Base-by-base conservation (phyloP, 345 rosid genomes). In the Noccaea bulbosa region DNA sequence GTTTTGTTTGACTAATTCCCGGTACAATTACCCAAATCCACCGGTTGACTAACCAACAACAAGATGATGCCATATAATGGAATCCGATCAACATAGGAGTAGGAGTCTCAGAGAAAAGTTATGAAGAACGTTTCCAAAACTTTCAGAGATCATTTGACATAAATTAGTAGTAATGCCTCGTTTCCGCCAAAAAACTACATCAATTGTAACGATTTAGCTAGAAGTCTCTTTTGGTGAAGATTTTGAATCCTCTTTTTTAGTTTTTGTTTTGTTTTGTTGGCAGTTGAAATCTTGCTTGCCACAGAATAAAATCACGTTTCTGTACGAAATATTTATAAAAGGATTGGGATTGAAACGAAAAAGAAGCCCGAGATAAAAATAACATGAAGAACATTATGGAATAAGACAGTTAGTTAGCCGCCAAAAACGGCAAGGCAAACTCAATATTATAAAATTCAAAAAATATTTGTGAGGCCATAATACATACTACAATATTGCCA, bases 401-500 rank as follows among this genome's bases (percentile, higher is more conserved):
- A 6, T 11, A 40, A 4, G 37, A 8, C 43, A 8, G 30, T 27
- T 27, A 35, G 11, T 45, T 12, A 38, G n/a, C 48, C 24, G 47
- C 39, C 32, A 53, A 4, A 32, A 22, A 35, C 4, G 30, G 15
- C 56, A 33, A 33, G 17, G 38, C 32, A 30, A 12, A 27, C 24
- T 41, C 45, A 3, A 47, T 57, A 37, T 12, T 65, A 65, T 22
- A 3, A 37, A 61, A 16, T 49, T 12, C 69, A 34, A 63, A 32
- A 37, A 46, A n/a, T 32, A 33, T 39, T 34, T 9, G 41, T 4
- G 53, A 62, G 17, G 56, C 32, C 47, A 72, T 37, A 48, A 55
- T 64, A 56, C 43, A 62, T n/a, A n/a, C n/a, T n/a, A 56, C 35
- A 62, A 53, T 62, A 64, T 47, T 50, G 37, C 8, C 41, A 37